phyloP scores from a whole-genome alignment of 768 basidiomycete species.

The Podaxis pistillaris region DNA sequence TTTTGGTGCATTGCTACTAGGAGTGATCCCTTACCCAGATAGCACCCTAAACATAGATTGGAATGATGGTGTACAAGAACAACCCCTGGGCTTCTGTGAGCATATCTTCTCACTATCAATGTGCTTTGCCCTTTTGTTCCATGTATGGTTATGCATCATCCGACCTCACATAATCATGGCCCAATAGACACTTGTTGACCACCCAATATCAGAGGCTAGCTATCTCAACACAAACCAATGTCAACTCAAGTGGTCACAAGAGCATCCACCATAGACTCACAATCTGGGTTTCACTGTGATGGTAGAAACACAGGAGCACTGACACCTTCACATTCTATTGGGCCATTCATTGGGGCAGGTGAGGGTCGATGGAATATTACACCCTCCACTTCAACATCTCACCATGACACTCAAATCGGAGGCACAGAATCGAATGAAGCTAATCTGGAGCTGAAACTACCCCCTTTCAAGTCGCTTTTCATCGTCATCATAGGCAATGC shows the following conservation, averaged over 20 bases:
- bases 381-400: not conserved
- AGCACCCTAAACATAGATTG: too few species aligned
- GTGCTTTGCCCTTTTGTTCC: too few species aligned
- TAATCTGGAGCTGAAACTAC: constrained; percentile 27
- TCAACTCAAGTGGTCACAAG: not conserved
- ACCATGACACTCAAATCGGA: not conserved
- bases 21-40: too few species aligned
- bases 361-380: not conserved
- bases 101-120: too few species aligned
- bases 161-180: not conserved
- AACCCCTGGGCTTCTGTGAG: too few species aligned
- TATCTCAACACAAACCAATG: not conserved
- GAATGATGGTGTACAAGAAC: too few species aligned
- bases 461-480: constrained; percentile 24
- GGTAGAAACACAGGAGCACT: not conserved
- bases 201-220: constrained; percentile 3
- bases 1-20: too few species aligned
- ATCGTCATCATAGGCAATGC: constrained; percentile 29
- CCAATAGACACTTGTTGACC: not conserved
- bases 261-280: not conserved
- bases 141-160: constrained; percentile 1
- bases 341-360: not conserved
- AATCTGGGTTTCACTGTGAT: not conserved
- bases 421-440: constrained; percentile 10
- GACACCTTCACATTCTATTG: not conserved